Evolutionary conservation across 2,329 filamentous ascomycete genomes (phyloP).

Genomic region (Botrytis squamosa): DNA sequence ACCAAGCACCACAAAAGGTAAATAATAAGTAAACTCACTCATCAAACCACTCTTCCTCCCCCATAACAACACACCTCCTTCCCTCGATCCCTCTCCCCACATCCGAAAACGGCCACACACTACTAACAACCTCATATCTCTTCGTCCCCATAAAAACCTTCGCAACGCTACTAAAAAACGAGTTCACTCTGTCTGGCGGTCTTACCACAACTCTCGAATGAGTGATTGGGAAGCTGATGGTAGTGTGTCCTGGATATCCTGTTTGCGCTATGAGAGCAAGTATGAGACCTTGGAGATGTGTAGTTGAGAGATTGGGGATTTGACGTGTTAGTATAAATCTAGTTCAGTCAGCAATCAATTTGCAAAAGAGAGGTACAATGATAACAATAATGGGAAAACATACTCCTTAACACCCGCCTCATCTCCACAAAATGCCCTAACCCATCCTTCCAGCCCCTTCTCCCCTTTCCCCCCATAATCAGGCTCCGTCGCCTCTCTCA

Average conservation of each 20-base stretch:
- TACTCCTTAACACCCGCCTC: slow-evolving; percentile 31
- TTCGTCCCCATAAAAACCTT: slow-evolving; percentile 53
- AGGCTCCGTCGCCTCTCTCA: slow-evolving; percentile 27
- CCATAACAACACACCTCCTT: slow-evolving; percentile 49
- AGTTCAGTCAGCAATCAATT: not conserved
- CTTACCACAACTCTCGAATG: slow-evolving; percentile 51
- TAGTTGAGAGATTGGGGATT: slow-evolving; percentile 55
- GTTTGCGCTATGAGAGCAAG: slow-evolving; percentile 51
- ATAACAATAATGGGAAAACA: slow-evolving; percentile 12
- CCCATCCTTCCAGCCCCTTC: slow-evolving; percentile 28
- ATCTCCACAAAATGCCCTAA: slow-evolving; percentile 33
- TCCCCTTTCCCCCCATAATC: slow-evolving; percentile 20
- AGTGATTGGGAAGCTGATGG: slow-evolving; percentile 50
- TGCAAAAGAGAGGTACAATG: not conserved
- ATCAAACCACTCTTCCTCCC: slow-evolving; percentile 56
- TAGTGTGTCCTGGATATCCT: slow-evolving; percentile 51
- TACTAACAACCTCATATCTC: slow-evolving; percentile 55
- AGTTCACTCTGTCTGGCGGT: slow-evolving; percentile 44
- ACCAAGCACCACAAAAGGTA: not conserved
- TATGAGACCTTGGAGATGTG: slow-evolving; percentile 55
- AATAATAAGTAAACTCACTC: not conserved
- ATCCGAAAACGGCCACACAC: slow-evolving; percentile 58
- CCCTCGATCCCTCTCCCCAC: slow-evolving; percentile 45
- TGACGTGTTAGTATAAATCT: slow-evolving; percentile 52
- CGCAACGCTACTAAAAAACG: slow-evolving; percentile 53